Base-by-base conservation (phyloP, 2,329 filamentous ascomycete genomes). In the Ophiocordyceps sinensis region DNA sequence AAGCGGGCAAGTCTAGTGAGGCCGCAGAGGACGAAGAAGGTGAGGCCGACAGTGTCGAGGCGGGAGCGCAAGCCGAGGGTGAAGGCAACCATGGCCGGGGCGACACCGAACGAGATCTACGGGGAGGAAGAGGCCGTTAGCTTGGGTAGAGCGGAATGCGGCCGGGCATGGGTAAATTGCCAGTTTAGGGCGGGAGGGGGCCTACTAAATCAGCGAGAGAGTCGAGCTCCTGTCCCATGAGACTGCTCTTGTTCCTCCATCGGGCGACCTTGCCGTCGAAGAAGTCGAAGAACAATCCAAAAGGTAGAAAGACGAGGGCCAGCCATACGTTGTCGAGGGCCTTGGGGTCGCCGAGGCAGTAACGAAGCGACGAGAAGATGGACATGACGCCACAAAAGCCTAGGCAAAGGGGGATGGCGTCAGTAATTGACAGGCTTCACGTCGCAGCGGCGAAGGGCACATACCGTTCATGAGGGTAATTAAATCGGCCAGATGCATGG, bases 211-310 rank as follows among this genome's bases (percentile, higher is more conserved):
- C 91, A 42, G 91, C 91, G 38, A 98, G 71, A 7, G 89, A 96
- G 62, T 98, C 91, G 42, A 98, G 69, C 64, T 98, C 91, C 63
- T 95, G 89, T 12, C 91, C 91, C 89, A 98, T 96, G 58, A 98
- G 70, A 53, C 85, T 93, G 54, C 85, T 91, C 79, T 95, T 98
- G 66, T 86, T 82, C 59, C 91, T 79, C 91, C 91, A 96, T 49
- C 91, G 74, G 47, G 91, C 91, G 42, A 98, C 88, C 59, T 88
- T 91, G 57, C 91, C 91, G 61, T 98, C 91, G 73, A 96, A 86
- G 58, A 94, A 93, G 63, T 98, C 91, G 61, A 96, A 96, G 68
- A 96, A 95, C 12, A 96, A 70, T 5, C 87, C 88, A 44, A 95
- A 85, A 1, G 89, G 89, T 62, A 96, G 83, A 62, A 95, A 85